phyloP scores from a whole-genome alignment of 1,284 basidiomycete genomes.

The Apiotrichum domesticum region DNA sequence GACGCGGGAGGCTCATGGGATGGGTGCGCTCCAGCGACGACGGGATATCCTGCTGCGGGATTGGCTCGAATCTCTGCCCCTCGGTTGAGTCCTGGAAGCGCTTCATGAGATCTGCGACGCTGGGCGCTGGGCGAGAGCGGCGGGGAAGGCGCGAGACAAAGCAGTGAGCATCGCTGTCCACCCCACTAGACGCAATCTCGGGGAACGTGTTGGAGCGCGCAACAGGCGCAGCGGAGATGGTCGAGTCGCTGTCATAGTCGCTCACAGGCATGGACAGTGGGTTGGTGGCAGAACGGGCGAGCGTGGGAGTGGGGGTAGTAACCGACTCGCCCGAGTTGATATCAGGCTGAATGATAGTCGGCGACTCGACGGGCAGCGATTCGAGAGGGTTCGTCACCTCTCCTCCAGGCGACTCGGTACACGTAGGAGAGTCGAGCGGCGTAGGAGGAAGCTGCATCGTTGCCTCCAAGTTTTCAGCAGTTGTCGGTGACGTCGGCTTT shows the following conservation, averaged over 20 bases:
- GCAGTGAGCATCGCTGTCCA: slow-evolving; percentile 38
- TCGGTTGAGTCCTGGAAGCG: slow-evolving; percentile 54
- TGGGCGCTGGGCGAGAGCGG: slow-evolving; percentile 49
- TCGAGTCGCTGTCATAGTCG: slow-evolving; percentile 73
- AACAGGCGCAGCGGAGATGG: slow-evolving; percentile 64
- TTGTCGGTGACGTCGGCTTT: slow-evolving; percentile 2
- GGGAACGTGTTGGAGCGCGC: slow-evolving; percentile 6
- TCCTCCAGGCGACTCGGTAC: too few relatives aligned
- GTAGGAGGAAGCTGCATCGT: neutral
- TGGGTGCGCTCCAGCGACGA: slow-evolving; percentile 20
- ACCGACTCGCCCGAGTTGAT: slow-evolving; percentile 3
- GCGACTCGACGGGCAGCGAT: neutral
- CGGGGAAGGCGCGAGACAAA: slow-evolving; percentile 65
- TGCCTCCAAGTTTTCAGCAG: neutral
- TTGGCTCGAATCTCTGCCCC: slow-evolving; percentile 11
- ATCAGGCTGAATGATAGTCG: neutral
- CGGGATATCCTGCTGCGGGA: neutral
- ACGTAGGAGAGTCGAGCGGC: slow-evolving; percentile 5
- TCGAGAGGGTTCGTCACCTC: neutral
- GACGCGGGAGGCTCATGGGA: slow-evolving; percentile 12
- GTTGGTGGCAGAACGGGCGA: slow-evolving; percentile 4
- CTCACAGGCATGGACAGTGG: slow-evolving; percentile 48
- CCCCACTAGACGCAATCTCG: slow-evolving; percentile 32
- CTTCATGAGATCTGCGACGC: slow-evolving; percentile 76
- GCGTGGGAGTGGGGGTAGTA: slow-evolving; percentile 12